Conservation (phyloP, 495 filamentous ascomycete species). For the Melanomma pulvis-pyrius region DNA sequence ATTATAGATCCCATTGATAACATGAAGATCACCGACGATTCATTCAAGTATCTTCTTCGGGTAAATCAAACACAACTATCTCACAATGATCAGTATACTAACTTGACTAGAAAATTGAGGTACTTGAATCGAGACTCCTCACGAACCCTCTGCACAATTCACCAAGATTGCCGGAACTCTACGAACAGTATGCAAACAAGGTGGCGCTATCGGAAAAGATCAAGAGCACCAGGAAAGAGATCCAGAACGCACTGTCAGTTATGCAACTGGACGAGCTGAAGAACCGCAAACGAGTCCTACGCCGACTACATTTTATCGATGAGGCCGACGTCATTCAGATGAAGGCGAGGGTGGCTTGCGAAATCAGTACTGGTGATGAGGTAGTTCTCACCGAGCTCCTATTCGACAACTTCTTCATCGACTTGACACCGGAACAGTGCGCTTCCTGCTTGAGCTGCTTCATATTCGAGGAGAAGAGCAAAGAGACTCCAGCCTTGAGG, state of each 20-base stretch:
- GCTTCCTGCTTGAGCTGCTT: constrained; percentile 88
- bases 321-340: constrained; percentile 91
- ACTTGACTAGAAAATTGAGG: constrained; percentile 80
- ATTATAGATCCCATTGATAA: constrained; percentile 90
- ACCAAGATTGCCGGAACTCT: constrained; percentile 76
- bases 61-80: constrained; percentile 47
- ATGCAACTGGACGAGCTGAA: constrained; percentile 95
- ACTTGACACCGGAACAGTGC: constrained; percentile 80
- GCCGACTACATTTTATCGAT: constrained; percentile 93
- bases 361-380: constrained; percentile 93
- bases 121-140: constrained; percentile 88
- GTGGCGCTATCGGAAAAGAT: constrained; percentile 73
- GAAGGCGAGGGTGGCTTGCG: constrained; percentile 94
- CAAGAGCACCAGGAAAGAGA: constrained; percentile 84
- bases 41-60: constrained; percentile 87
- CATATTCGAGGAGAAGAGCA: constrained; percentile 93
- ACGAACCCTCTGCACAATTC: constrained; percentile 89
- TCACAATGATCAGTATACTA: not conserved
- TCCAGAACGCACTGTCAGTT: constrained; percentile 76
- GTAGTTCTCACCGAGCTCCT: constrained; percentile 88
- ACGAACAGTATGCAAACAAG: constrained; percentile 81
- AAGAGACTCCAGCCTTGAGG: constrained; percentile 66
- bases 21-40: constrained; percentile 88
- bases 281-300: constrained; percentile 91
- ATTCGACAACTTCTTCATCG: constrained; percentile 98